Conservation (phyloP, 768 basidiomycete species). For the Termitomyces sp. region DNA sequence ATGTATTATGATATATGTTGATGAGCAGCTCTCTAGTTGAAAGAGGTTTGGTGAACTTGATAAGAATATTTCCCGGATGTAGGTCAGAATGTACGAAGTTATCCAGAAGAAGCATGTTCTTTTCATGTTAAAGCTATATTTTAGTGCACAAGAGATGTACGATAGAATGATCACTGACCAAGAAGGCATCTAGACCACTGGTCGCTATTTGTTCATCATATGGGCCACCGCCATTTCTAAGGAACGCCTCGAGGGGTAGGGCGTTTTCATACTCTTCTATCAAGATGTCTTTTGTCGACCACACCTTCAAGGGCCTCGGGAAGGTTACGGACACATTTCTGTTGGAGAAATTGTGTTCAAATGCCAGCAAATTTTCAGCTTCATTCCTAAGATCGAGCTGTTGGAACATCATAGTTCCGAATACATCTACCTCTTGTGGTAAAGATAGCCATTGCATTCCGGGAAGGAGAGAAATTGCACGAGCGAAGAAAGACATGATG, state of each 20-base stretch:
- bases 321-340: conserved; percentile 83
- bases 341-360: conserved; percentile 81
- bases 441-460: conserved; percentile 97
- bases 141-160: neutral
- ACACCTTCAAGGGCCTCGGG: conserved; percentile 78
- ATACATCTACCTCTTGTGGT: conserved; percentile 91
- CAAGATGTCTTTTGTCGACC: conserved; percentile 77
- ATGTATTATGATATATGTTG: conserved; percentile 51
- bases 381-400: conserved; percentile 91
- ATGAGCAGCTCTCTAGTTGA: conserved; percentile 58
- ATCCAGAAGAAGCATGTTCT: conserved; percentile 98
- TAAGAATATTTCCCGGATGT: conserved; percentile 94
- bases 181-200: conserved; percentile 89
- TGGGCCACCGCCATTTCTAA: conserved; percentile 88
- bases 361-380: conserved; percentile 77
- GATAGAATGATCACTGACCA: conserved; percentile 47
- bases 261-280: conserved; percentile 95
- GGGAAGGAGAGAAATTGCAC: conserved; percentile 69
- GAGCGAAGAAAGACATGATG: conserved; percentile 94
- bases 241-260: conserved; percentile 78
- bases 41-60: conserved; percentile 90
- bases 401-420: conserved; percentile 94
- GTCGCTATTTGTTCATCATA: conserved; percentile 88
- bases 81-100: conserved; percentile 95
- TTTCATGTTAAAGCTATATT: neutral